These are phyloP conservation scores for Amanita thiersii DNA, from an alignment of 768 basidiomycete species.

Conservation along the genomic window DNA sequence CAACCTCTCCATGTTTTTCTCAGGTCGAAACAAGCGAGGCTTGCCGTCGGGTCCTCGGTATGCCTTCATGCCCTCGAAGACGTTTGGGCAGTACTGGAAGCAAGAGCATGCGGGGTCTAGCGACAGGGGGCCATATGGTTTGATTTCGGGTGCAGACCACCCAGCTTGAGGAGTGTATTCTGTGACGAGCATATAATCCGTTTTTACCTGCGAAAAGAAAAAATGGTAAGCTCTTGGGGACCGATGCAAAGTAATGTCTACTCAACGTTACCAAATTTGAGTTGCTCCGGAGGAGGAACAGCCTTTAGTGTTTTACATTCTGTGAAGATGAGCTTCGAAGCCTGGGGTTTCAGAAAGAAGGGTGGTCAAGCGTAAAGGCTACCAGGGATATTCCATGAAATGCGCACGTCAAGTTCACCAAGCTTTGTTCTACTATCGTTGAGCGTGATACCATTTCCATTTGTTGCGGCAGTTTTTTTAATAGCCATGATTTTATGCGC, in stretches of 20 bases:
- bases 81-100: conserved; percentile 79
- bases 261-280: conserved; percentile 54
- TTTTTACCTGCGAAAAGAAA: conserved; percentile 35
- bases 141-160: conserved; percentile 69
- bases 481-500: no score
- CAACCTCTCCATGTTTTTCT: conserved; percentile 81
- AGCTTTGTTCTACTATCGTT: conserved; percentile 1
- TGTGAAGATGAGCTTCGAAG: conserved; percentile 44
- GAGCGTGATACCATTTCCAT: background rate
- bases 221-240: conserved; percentile 2
- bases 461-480: background rate
- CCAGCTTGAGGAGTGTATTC: conserved; percentile 56
- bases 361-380: background rate
- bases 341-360: conserved; percentile 24
- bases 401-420: conserved; percentile 14
- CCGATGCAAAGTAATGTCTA: background rate
- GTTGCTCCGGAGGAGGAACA: conserved; percentile 35
- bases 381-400: background rate
- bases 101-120: conserved; percentile 71
- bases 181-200: conserved; percentile 73
- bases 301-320: conserved; percentile 40
- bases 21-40: conserved; percentile 73
- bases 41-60: conserved; percentile 66
- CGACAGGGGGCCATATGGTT: conserved; percentile 60
- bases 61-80: conserved; percentile 89